A percentile compares a stretch with the other conserved stretches of the same genome.
These are phyloP conservation scores for Colletotrichum eleusines DNA, from an alignment of 2,329 filamentous ascomycete genomes.

Conservation along the genomic window DNA sequence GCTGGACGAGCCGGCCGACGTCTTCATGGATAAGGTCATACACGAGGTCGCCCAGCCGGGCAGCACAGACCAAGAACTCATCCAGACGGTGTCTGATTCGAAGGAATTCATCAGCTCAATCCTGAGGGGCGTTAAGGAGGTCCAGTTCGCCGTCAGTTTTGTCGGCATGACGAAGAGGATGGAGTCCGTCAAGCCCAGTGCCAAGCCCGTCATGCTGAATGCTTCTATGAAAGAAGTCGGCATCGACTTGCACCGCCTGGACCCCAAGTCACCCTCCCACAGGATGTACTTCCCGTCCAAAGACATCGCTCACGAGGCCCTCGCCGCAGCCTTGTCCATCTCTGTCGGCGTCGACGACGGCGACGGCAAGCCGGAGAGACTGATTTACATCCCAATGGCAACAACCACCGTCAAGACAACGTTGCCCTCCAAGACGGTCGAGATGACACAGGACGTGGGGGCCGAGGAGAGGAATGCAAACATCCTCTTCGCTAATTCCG, in stretches of 20 bases:
- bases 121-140: conserved; percentile 91
- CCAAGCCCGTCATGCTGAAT: conserved; percentile 83
- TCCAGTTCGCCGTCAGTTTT: conserved; percentile 94
- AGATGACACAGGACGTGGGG: conserved; percentile 78
- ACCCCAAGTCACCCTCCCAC: conserved; percentile 93
- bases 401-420: conserved; percentile 96
- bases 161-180: conserved; percentile 88
- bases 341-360: conserved; percentile 93
- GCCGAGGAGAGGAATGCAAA: conserved; percentile 92
- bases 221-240: conserved; percentile 97
- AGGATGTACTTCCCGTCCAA: conserved; percentile 97
- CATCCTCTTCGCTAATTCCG: conserved; percentile 94
- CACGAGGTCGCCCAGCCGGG: conserved; percentile 79
- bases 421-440: conserved; percentile 91
- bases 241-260: conserved; percentile 89
- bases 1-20: conserved; percentile 63
- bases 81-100: conserved; percentile 89
- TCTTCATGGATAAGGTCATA: conserved; percentile 78
- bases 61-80: conserved; percentile 75
- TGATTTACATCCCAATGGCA: conserved; percentile 96
- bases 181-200: conserved; percentile 72
- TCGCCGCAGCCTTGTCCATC: conserved; percentile 91
- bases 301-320: conserved; percentile 93
- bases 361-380: conserved; percentile 84
- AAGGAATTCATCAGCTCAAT: conserved; percentile 93